These are phyloP conservation scores for Diaporthe eres DNA, from an alignment of 2,329 filamentous ascomycete genomes.

Conservation along the genomic window DNA sequence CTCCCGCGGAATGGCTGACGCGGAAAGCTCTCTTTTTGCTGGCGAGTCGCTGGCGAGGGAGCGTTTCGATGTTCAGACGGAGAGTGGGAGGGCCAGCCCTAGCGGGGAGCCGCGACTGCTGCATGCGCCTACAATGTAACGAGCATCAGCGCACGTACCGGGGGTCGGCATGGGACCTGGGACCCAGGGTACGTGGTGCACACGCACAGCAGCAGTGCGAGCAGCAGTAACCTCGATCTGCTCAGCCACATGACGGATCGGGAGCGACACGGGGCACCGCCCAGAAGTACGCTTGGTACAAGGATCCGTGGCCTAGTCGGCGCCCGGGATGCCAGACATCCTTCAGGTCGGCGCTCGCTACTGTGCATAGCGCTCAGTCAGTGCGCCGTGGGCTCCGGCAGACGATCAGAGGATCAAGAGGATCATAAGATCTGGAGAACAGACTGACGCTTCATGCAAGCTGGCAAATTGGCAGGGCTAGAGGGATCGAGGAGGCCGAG, in stretches of 20 bases:
- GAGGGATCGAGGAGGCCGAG: neutral
- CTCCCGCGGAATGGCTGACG: neutral
- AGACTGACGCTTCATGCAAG: neutral
- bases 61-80: constrained; percentile 22
- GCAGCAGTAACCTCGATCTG: constrained; percentile 8
- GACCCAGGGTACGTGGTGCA: neutral
- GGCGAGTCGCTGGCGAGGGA: neutral
- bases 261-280: neutral
- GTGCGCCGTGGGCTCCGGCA: constrained; percentile 1
- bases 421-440: constrained; percentile 18
- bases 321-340: constrained; percentile 8
- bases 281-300: neutral
- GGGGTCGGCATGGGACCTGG: neutral
- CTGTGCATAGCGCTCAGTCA: constrained; percentile 10
- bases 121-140: constrained; percentile 12
- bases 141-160: neutral
- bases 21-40: neutral
- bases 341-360: constrained; percentile 27
- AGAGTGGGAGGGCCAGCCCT: constrained; percentile 21
- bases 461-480: neutral
- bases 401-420: constrained; percentile 13
- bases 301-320: neutral
- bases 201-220: neutral
- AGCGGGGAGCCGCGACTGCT: constrained; percentile 19
- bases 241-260: constrained; percentile 22